Base-by-base conservation (phyloP, 768 basidiomycete species). In the Kwoniella sp. region DNA sequence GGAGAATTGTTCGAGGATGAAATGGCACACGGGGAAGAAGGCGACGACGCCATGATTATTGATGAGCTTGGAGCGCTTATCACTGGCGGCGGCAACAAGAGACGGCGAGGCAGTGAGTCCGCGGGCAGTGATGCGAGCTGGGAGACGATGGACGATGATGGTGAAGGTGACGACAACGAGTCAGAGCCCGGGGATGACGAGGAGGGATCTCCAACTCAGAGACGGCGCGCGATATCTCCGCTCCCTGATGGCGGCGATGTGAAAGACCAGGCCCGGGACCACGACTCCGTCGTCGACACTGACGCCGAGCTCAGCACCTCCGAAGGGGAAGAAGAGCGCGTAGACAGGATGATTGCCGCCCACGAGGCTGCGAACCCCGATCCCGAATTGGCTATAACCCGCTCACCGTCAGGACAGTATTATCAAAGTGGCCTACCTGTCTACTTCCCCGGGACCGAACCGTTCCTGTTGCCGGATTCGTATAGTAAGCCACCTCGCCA, bases 1-100 rank as follows among this genome's bases (percentile, higher is more conserved):
- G 89, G 90, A 66, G 87, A 87, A 58, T 77, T 85, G 28, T 89
- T 87, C 86, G 84, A 83, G 48, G 86, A 84, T 37, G 73, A 59
- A 20, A 56, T 29, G 50, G 71, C 30, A 77, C 77, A 5, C 72
- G 34, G 17, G 20, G 56, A 69, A 20, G 34, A 13, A 20, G 56
- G 68, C 22, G 81, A 82, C 30, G 81, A 81, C 9, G 76, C 65
- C 29, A 78, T 67, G 55, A 47, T 56, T 61, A 56, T 61, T 4
- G 66, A 65, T 22, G 26, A 48, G 37, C 5, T 51, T 11, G 50
- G 50, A 11, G 50, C 22, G 9, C 22, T 51, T 11, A 28, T 51
- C 50, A 25, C 22, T 11, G 50, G 22, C 2, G 50, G 26, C 11
- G 20, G 9, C 11, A 22, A 22, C 8, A 22, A 55, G n/a, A 7